Evolutionary conservation across 768 basidiomycete species (phyloP), one percentile per base, ranked within the genome.

Genomic region (Melanogaster broomeanus): DNA sequence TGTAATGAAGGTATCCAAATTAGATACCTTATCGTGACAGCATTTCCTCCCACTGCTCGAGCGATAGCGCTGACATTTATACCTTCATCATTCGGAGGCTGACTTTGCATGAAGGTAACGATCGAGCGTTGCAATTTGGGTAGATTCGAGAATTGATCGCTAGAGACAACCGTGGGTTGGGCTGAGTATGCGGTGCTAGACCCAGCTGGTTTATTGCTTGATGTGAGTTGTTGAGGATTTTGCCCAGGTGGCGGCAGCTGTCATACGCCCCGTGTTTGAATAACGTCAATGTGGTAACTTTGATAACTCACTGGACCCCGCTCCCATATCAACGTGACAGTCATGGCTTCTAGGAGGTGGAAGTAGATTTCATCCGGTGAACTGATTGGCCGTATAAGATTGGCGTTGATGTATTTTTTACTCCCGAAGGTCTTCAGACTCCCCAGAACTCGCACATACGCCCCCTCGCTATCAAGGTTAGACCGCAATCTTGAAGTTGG

Each of bases 391-490:
- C 90, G 82, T 56, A 98, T 82, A 55, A 86, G 80, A 22, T 78
- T 82, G 7, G 88, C 85, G 49, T 89, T 90, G 62, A 99, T 78
- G 67, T 93, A 90, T 66, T 84, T 77, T 69, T 89, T 93, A 63
- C 78, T 82, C 33, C 83, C 81, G 66, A 96, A 97, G 12, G 76
- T 78, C 68, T 96, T 96, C 54, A 98, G 71, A 12, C 76, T 74
- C 11, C 96, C 96, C 27, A 89, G 80, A 40, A 95, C 82, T 15
- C 90, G 85, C 33, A 94, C 85, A 65, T 88, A 93, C 37, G 74
- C 76, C n/a, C 83, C 78, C 66, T 88, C 86, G 45, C 92, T 95
- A 52, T 18, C 41, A 33, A 28, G 27, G 21, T 56, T 11, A 24
- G 19, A 19, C 28, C 11, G 7, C 11, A 2, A 34, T 28, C 9